These are phyloP conservation scores for Sphagnum tenellum DNA, from an alignment of 225 moss, liverwort and hornwort species.

Conservation along the genomic window DNA sequence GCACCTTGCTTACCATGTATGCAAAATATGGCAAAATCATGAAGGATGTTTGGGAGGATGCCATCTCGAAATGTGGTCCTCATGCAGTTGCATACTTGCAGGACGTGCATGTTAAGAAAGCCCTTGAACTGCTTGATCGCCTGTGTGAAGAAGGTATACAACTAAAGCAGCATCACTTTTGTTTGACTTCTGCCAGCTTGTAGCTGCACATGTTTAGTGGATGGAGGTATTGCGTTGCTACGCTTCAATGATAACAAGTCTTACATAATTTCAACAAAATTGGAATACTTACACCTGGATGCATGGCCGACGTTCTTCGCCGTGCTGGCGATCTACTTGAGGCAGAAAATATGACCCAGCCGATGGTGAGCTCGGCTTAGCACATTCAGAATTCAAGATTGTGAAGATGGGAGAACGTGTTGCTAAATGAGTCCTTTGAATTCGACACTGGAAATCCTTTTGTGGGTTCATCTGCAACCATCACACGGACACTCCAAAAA, in stretches of 20 bases:
- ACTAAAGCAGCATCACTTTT: slow-evolving; percentile 86
- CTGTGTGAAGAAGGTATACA: slow-evolving; percentile 5
- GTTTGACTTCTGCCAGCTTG: slow-evolving; percentile 76
- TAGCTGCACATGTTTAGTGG: slow-evolving; percentile 76
- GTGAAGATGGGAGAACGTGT: too few species aligned
- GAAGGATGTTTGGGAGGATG: background rate
- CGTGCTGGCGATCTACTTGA: slow-evolving; percentile 59
- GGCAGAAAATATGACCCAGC: too few species aligned
- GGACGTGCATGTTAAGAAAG: slow-evolving; percentile 60
- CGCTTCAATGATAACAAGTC: slow-evolving; percentile 81
- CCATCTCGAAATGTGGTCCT: slow-evolving; percentile 56
- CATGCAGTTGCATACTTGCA: slow-evolving; percentile 68
- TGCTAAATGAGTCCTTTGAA: too few species aligned
- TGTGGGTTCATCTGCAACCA: too few species aligned
- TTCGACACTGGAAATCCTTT: too few species aligned
- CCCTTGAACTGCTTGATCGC: slow-evolving; percentile 23
- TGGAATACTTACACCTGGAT: slow-evolving; percentile 61
- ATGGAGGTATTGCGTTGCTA: slow-evolving; percentile 92
- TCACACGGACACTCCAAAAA: too few species aligned
- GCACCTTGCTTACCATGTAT: too few species aligned
- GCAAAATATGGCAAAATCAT: background rate
- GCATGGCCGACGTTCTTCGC: slow-evolving; percentile 80
- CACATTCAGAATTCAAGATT: too few species aligned
- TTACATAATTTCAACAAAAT: slow-evolving; percentile 5
- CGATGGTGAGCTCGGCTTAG: too few species aligned